Evolutionary conservation across 306 rosid species (phyloP).

Genomic region (Malus sieversii): DNA sequence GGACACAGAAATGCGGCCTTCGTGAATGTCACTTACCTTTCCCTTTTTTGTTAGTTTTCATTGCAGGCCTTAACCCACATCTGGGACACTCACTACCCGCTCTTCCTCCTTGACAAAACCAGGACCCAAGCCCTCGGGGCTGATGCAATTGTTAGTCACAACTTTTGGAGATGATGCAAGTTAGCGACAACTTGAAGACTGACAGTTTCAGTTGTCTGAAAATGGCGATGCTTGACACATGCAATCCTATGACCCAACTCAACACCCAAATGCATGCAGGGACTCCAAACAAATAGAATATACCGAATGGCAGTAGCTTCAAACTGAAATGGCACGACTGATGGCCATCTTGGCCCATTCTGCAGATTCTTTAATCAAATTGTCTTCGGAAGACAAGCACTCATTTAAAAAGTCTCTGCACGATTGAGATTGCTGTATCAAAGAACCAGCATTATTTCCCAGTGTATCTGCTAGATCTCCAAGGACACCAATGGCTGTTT

Average conservation of each 20-base stretch:
- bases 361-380: constrained; percentile 82
- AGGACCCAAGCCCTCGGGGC: constrained; percentile 47
- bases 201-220: constrained; percentile 56
- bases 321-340: constrained; percentile 77
- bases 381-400: constrained; percentile 85
- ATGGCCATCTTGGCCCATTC: constrained; percentile 96
- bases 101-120: constrained; percentile 40
- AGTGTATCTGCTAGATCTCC: constrained; percentile 94
- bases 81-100: constrained; percentile 28
- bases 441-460: constrained; percentile 81
- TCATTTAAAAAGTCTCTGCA: constrained; percentile 80
- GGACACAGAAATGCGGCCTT: background rate
- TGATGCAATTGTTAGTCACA: constrained; percentile 74
- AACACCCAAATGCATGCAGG: constrained; percentile 80
- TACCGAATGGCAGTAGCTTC: constrained; percentile 35
- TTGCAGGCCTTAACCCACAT: constrained; percentile 16
- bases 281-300: constrained; percentile 36
- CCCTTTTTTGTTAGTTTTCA: background rate
- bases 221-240: constrained; percentile 55
- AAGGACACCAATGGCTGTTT: constrained; percentile 92
- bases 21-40: constrained; percentile 17
- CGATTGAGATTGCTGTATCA: constrained; percentile 82
- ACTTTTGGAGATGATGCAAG: constrained; percentile 75
- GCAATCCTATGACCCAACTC: constrained; percentile 53
- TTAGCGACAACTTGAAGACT: constrained; percentile 77